A percentile compares a stretch with the other conserved stretches of the same genome.
Evolutionary conservation across 306 rosid species (phyloP).

Genomic region (Delonix regia): DNA sequence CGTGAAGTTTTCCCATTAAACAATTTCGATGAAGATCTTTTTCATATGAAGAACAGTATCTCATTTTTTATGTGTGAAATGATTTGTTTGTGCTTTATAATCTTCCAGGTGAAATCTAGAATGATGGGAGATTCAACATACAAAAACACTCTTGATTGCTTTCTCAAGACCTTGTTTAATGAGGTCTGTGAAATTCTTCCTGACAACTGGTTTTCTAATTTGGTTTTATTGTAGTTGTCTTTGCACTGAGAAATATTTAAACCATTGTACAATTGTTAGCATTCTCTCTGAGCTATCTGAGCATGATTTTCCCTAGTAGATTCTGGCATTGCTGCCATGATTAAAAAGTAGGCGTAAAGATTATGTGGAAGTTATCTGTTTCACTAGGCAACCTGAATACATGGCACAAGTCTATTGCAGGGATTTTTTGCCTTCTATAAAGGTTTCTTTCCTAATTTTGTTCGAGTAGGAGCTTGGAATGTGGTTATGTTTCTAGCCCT

Average conservation of each 20-base stretch:
- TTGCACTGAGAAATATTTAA: conserved; percentile 26
- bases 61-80: conserved; percentile 38
- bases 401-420: conserved; percentile 55
- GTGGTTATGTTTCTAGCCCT: conserved; percentile 82
- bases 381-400: conserved; percentile 20
- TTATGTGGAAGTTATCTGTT: conserved; percentile 16
- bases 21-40: conserved; percentile 39
- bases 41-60: conserved; percentile 27
- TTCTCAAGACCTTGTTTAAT: conserved; percentile 74
- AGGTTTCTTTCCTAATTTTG: conserved; percentile 90
- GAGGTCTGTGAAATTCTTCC: conserved; percentile 68
- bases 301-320: neutral
- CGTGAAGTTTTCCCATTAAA: conserved; percentile 36
- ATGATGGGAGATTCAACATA: conserved; percentile 98
- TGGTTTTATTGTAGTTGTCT: conserved; percentile 31
- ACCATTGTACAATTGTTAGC: neutral
- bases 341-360: neutral
- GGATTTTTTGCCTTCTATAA: conserved; percentile 92
- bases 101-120: conserved; percentile 89
- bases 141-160: conserved; percentile 88
- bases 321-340: conserved; percentile 24
- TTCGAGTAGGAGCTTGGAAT: conserved; percentile 90
- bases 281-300: neutral
- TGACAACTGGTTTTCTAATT: neutral
- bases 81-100: conserved; percentile 40